Conservation (phyloP, 345 rosid genomes). For the Trapa incisa region DNA sequence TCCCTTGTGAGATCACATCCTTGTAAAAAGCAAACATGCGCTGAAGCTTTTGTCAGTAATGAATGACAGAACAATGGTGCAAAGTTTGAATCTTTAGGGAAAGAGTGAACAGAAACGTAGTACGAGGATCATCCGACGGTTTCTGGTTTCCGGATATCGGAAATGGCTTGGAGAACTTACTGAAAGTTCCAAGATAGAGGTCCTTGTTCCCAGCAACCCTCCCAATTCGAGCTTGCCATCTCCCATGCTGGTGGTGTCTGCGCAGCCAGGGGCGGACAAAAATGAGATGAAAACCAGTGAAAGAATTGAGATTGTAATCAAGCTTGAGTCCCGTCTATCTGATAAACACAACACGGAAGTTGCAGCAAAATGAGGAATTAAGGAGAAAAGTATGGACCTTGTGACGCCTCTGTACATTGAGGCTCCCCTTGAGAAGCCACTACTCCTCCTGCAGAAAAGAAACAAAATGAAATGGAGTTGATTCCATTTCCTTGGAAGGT, state of each 20-base stretch:
- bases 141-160: no score
- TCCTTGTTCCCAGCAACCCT: conserved; percentile 86
- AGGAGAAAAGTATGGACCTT: conserved; percentile 27
- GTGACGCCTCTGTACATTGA: conserved; percentile 84
- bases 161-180: conserved; percentile 22
- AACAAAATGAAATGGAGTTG: no score
- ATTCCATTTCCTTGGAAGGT: neutral
- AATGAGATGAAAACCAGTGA: neutral
- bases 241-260: conserved; percentile 82
- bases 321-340: no score
- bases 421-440: conserved; percentile 82
- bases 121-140: no score
- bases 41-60: neutral
- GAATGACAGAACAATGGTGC: neutral
- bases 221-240: conserved; percentile 87
- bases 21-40: conserved; percentile 1
- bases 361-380: neutral
- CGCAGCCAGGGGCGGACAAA: neutral
- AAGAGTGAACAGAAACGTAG: no score
- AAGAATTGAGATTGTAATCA: neutral
- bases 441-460: conserved; percentile 46
- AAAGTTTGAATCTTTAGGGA: no score
- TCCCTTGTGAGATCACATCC: no score
- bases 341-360: neutral
- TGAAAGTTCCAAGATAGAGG: conserved; percentile 78